Evolutionary conservation across 2,329 filamentous ascomycete species (phyloP).

Genomic region (Lecanosticta acicola): DNA sequence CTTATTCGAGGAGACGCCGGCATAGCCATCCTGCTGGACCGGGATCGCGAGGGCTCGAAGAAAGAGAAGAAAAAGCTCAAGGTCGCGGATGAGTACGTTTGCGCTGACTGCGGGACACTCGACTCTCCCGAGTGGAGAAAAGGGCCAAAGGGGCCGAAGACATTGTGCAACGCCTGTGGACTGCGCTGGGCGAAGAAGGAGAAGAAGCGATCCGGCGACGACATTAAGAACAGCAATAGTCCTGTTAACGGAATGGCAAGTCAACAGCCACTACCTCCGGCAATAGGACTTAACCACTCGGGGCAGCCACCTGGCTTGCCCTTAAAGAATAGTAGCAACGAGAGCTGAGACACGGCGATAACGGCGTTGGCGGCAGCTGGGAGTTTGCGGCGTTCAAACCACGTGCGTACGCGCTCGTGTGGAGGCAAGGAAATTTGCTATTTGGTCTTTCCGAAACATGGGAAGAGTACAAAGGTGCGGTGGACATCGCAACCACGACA

Average conservation of each 20-base stretch:
- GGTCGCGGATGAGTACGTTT: slow-evolving; percentile 78
- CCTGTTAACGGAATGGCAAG: slow-evolving; percentile 13
- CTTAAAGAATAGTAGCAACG: slow-evolving; percentile 19
- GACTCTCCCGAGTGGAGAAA: slow-evolving; percentile 96
- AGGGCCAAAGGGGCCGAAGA: slow-evolving; percentile 87
- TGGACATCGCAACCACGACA: too few relatives aligned
- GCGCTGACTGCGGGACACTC: slow-evolving; percentile 88
- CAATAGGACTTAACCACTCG: slow-evolving; percentile 12
- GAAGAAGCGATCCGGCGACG: slow-evolving; percentile 32
- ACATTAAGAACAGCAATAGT: slow-evolving; percentile 20
- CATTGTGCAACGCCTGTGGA: slow-evolving; percentile 91
- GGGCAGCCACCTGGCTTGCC: slow-evolving; percentile 21
- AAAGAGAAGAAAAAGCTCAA: slow-evolving; percentile 89
- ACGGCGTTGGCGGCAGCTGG: neutral
- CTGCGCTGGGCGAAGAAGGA: slow-evolving; percentile 38
- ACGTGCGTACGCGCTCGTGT: slow-evolving; percentile 11
- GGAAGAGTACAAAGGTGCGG: too few relatives aligned
- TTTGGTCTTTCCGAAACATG: neutral
- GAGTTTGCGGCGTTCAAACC: slow-evolving; percentile 1
- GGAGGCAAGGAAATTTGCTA: neutral
- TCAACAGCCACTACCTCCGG: slow-evolving; percentile 13
- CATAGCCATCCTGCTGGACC: slow-evolving; percentile 75
- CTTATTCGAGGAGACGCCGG: slow-evolving; percentile 81
- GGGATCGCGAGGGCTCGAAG: slow-evolving; percentile 74
- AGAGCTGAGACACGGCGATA: slow-evolving; percentile 7